A percentile compares a stretch with the other conserved stretches of the same genome.
These are phyloP conservation scores for Clarireedia monteithiana DNA, from an alignment of 2,329 filamentous ascomycete species.

Conservation along the genomic window DNA sequence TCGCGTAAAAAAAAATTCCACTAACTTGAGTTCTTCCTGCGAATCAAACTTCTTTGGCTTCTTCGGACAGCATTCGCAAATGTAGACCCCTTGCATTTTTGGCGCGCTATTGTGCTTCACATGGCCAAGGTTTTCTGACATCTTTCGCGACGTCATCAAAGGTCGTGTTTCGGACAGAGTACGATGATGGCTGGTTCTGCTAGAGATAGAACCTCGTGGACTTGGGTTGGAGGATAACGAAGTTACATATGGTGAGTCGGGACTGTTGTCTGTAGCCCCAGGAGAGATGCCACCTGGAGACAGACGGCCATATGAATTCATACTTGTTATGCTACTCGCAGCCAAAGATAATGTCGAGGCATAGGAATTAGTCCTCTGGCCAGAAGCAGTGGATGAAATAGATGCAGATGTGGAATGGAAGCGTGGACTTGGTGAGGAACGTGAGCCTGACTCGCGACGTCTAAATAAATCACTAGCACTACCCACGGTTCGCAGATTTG, in stretches of 20 bases:
- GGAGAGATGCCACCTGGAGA: conserved; percentile 53
- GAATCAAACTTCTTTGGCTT: conserved; percentile 94
- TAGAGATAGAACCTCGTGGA: conserved; percentile 30
- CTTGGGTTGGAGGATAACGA: conserved; percentile 35
- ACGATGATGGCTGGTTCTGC: conserved; percentile 28
- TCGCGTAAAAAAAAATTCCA: conserved; percentile 12
- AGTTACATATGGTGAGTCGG: conserved; percentile 45
- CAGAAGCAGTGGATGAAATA: conserved; percentile 57
- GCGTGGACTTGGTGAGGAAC: conserved; percentile 44
- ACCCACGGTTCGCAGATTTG: conserved; percentile 26
- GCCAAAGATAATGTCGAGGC: conserved; percentile 52
- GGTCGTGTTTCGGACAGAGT: conserved; percentile 33
- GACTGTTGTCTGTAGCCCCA: conserved; percentile 28
- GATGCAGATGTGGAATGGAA: conserved; percentile 52
- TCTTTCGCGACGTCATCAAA: conserved; percentile 36
- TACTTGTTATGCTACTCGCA: conserved; percentile 58
- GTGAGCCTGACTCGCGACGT: conserved; percentile 41
- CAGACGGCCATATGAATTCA: conserved; percentile 51
- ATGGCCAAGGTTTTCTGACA: conserved; percentile 33
- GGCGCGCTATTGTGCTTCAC: conserved; percentile 39
- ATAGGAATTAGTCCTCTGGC: conserved; percentile 52
- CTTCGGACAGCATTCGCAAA: conserved; percentile 95
- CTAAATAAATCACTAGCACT: conserved; percentile 29
- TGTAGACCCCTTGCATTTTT: conserved; percentile 50
- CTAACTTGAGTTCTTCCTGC: conserved; percentile 75